Conservation (phyloP, 805 yeast genomes). For the Sungouiozyma intestinalis region DNA sequence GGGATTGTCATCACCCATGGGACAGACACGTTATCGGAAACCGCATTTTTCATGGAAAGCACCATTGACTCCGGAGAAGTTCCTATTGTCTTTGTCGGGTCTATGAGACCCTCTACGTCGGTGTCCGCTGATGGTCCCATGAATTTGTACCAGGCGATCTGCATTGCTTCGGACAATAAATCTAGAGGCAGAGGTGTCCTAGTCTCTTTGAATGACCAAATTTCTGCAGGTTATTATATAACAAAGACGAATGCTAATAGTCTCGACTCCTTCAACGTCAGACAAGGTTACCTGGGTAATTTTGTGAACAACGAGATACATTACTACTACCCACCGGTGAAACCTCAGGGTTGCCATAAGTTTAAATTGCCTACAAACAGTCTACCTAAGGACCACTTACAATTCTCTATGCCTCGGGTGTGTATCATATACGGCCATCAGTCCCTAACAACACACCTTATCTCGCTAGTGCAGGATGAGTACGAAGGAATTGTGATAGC, state of each 20-base stretch:
- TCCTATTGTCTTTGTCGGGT: constrained; percentile 61
- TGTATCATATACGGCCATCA: constrained; percentile 53
- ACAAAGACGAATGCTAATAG: constrained; percentile 64
- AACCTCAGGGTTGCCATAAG: constrained; percentile 41
- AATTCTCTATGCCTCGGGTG: constrained; percentile 30
- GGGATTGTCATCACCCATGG: constrained; percentile 63
- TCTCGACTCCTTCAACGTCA: constrained; percentile 58
- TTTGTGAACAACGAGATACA: constrained; percentile 58
- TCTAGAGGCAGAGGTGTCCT: constrained; percentile 50
- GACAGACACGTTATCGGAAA: constrained; percentile 61
- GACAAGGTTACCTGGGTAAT: constrained; percentile 63
- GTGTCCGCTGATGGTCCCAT: constrained; percentile 65
- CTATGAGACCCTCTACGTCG: constrained; percentile 66
- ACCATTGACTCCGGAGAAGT: constrained; percentile 35
- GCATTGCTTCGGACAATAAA: constrained; percentile 44
- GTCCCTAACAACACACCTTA: constrained; percentile 40
- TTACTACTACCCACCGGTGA: constrained; percentile 52
- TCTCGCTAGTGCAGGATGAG: constrained; percentile 35
- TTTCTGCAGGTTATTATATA: constrained; percentile 59
- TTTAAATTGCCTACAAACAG: constrained; percentile 29
- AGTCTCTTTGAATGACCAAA: constrained; percentile 57
- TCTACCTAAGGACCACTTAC: neutral
- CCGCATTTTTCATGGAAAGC: constrained; percentile 51
- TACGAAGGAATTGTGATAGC: constrained; percentile 53
- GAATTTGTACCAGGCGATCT: constrained; percentile 61